A percentile compares a stretch with the other conserved stretches of the same genome.
Evolutionary conservation across 2,329 filamentous ascomycete species (phyloP).

Genomic region (Fusarium kyushuense): DNA sequence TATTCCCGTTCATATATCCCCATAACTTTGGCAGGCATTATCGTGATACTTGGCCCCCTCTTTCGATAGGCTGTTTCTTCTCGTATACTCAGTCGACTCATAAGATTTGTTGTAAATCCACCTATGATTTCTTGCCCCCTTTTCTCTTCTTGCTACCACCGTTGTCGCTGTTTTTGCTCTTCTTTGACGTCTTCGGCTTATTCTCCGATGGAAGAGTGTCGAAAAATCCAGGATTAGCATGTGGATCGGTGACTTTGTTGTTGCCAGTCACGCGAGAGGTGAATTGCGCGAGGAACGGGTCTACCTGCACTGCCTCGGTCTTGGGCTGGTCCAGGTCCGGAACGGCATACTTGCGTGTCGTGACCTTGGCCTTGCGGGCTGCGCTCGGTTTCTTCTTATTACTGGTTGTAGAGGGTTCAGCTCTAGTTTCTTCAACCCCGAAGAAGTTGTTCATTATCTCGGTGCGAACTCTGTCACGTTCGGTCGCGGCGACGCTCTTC

Average conservation of each 20-base stretch:
- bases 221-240: constrained; percentile 7
- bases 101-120: not conserved
- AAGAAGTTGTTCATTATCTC: constrained; percentile 3
- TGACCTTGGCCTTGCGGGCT: constrained; percentile 1
- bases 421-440: not conserved
- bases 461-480: not conserved
- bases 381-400: not conserved
- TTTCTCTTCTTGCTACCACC: not conserved
- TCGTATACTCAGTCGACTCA: not conserved
- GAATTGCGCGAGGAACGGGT: constrained; percentile 17
- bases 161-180: not conserved
- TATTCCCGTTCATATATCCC: not conserved
- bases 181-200: not conserved
- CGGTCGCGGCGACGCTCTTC: not conserved
- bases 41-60: not conserved
- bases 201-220: constrained; percentile 13
- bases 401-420: not conserved
- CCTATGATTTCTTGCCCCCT: not conserved
- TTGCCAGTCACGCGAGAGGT: constrained; percentile 5
- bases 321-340: constrained; percentile 2
- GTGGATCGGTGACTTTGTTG: constrained; percentile 1
- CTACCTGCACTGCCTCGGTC: not conserved
- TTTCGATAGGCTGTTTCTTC: not conserved
- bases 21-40: not conserved
- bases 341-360: constrained; percentile 1